phyloP scores from a whole-genome alignment of 1,139 yeast genomes.

The Taiozyma sp. region DNA sequence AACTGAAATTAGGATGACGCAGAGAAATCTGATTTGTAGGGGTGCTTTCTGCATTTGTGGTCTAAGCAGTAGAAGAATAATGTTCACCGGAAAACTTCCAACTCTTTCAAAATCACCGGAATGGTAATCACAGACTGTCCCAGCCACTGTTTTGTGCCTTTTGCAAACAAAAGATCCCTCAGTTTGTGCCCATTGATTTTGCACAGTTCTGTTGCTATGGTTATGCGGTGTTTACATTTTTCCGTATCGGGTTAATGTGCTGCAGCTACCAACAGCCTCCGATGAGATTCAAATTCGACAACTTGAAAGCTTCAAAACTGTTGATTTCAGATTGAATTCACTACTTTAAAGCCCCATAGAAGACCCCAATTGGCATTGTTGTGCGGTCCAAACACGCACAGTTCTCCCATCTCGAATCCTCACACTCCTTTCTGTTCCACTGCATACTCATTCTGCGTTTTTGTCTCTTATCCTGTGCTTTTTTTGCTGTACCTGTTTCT shows the following conservation, averaged over 20 bases:
- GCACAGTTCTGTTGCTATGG: background rate
- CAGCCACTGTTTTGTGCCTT: background rate
- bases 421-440: background rate
- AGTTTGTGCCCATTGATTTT: background rate
- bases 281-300: background rate
- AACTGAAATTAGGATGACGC: background rate
- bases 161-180: background rate
- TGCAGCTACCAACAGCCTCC: background rate
- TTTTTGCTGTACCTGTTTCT: background rate
- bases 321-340: background rate
- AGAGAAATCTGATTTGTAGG: background rate
- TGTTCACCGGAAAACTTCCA: background rate
- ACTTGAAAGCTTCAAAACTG: background rate
- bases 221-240: slow-evolving; percentile 7
- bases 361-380: background rate
- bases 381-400: background rate
- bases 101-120: background rate
- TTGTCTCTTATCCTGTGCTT: background rate
- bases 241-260: slow-evolving; percentile 3
- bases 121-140: background rate
- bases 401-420: background rate
- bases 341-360: background rate
- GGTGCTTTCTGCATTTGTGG: background rate
- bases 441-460: background rate
- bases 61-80: background rate